Evolutionary conservation across 2,329 filamentous ascomycete species (phyloP).

Genomic region (Pyricularia grisea): DNA sequence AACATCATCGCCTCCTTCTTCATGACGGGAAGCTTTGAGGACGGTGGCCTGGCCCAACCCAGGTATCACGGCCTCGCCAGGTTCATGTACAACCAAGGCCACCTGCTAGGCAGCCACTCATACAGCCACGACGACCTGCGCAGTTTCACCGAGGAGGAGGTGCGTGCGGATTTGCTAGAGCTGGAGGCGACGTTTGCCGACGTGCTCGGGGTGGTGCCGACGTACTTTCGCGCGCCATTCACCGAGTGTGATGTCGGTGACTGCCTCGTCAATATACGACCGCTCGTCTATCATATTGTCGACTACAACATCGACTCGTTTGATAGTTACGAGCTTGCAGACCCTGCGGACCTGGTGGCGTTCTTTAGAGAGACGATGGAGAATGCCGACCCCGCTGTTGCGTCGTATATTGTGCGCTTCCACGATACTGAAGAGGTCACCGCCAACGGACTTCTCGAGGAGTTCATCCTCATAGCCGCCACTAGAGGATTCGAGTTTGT

Average conservation of each 20-base stretch:
- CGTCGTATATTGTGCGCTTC: conserved; percentile 38
- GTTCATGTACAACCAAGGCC: conserved; percentile 33
- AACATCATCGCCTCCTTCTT: conserved; percentile 60
- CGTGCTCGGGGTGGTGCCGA: conserved; percentile 34
- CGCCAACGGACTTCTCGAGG: conserved; percentile 34
- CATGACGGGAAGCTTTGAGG: conserved; percentile 44
- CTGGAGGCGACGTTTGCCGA: conserved; percentile 34
- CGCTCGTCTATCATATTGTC: conserved; percentile 24
- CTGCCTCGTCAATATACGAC: conserved; percentile 19
- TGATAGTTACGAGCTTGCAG: conserved; percentile 22
- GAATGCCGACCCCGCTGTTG: conserved; percentile 9
- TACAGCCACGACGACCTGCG: conserved; percentile 32
- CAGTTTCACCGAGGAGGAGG: conserved; percentile 24
- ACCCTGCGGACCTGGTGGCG: conserved; percentile 17
- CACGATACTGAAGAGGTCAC: conserved; percentile 38
- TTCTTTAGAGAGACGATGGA: conserved; percentile 13
- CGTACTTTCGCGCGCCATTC: conserved; percentile 32
- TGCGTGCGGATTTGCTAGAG: conserved; percentile 32
- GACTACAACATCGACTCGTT: conserved; percentile 25
- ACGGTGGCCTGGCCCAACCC: background rate
- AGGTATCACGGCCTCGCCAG: conserved; percentile 16
- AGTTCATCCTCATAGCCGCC: conserved; percentile 30
- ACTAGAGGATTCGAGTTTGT: conserved; percentile 33
- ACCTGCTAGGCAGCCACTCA: conserved; percentile 38
- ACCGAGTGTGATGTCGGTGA: conserved; percentile 21